Conservation (phyloP, 2,329 filamentous ascomycete species). For the Aspergillus aculeatus region DNA sequence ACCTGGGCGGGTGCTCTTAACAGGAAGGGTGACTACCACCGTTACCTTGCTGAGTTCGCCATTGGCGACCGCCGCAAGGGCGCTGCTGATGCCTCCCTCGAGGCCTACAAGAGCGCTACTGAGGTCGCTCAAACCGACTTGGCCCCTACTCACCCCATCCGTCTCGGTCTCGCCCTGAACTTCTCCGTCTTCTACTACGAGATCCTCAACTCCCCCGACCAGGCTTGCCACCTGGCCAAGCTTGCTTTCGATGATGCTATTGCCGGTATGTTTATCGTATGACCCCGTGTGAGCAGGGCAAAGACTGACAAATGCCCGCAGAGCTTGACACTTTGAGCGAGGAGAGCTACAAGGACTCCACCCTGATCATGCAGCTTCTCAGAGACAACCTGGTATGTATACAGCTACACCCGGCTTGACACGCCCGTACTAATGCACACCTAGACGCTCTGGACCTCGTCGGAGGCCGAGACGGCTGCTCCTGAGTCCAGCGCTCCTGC, state of each 20-base stretch:
- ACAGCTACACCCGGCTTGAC: background rate
- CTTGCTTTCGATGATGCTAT: slow-evolving; percentile 96
- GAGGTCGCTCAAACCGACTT: slow-evolving; percentile 88
- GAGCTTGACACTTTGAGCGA: slow-evolving; percentile 96
- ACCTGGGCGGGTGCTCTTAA: slow-evolving; percentile 22
- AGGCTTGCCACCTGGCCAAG: slow-evolving; percentile 96
- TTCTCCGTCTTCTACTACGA: slow-evolving; percentile 99
- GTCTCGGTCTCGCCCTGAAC: slow-evolving; percentile 87
- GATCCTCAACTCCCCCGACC: slow-evolving; percentile 97
- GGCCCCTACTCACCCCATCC: slow-evolving; percentile 88
- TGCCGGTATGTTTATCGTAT: slow-evolving; percentile 58
- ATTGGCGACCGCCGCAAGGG: slow-evolving; percentile 92
- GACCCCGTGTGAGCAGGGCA: slow-evolving; percentile 14
- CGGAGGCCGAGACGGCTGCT: slow-evolving; percentile 82
- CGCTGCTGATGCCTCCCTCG: slow-evolving; percentile 88
- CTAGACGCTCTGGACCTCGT: slow-evolving; percentile 98
- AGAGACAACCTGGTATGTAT: slow-evolving; percentile 84
- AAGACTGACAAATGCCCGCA: slow-evolving; percentile 40
- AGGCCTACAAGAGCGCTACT: slow-evolving; percentile 94
- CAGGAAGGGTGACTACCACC: slow-evolving; percentile 99
- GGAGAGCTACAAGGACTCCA: slow-evolving; percentile 99
- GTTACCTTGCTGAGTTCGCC: slow-evolving; percentile 96
- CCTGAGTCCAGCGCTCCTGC: slow-evolving; percentile 44
- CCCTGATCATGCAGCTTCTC: slow-evolving; percentile 97
- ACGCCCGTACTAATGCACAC: slow-evolving; percentile 27